Percentiles rank a stretch among this genome's conserved stretches.
Evolutionary conservation across 129 eudicot species (phyloP).

Genomic region (Arctium minus): DNA sequence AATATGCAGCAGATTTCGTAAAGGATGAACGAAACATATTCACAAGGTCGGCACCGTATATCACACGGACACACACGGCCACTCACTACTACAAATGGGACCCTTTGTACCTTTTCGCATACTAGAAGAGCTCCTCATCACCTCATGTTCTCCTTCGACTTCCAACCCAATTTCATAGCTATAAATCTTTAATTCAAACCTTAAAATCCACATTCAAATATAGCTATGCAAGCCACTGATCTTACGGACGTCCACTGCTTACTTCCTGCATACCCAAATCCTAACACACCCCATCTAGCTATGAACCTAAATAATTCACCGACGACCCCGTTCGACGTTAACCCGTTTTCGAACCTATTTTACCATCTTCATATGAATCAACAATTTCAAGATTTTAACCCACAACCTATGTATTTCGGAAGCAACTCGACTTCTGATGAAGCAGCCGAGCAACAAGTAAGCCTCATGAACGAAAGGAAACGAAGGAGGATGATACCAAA

Average conservation of each 20-base stretch:
- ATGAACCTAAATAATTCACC: no score
- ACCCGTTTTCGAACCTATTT: no score
- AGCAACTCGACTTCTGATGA: slow-evolving; percentile 79
- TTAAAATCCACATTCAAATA: not conserved
- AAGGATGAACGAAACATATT: no score
- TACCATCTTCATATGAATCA: no score
- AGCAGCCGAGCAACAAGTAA: slow-evolving; percentile 82
- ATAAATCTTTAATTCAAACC: not conserved
- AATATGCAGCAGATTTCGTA: not conserved
- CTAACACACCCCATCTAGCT: slow-evolving; percentile 34
- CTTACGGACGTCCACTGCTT: slow-evolving; percentile 49
- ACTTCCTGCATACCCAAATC: slow-evolving; percentile 50
- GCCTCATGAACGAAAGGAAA: slow-evolving; percentile 83
- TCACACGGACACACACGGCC: no score
- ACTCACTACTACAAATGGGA: no score
- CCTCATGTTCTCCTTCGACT: slow-evolving; percentile 51
- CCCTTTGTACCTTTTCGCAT: slow-evolving; percentile 31
- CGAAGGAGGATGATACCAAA: slow-evolving; percentile 96
- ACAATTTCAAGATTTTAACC: no score
- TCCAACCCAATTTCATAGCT: slow-evolving; percentile 21
- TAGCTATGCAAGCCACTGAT: slow-evolving; percentile 76
- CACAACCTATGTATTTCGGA: no score
- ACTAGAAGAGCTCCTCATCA: slow-evolving; percentile 61
- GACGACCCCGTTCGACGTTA: no score
- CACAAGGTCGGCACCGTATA: no score